These are phyloP conservation scores for Keithomyces neogunnii DNA, from an alignment of 2,329 filamentous ascomycete genomes.

Conservation along the genomic window DNA sequence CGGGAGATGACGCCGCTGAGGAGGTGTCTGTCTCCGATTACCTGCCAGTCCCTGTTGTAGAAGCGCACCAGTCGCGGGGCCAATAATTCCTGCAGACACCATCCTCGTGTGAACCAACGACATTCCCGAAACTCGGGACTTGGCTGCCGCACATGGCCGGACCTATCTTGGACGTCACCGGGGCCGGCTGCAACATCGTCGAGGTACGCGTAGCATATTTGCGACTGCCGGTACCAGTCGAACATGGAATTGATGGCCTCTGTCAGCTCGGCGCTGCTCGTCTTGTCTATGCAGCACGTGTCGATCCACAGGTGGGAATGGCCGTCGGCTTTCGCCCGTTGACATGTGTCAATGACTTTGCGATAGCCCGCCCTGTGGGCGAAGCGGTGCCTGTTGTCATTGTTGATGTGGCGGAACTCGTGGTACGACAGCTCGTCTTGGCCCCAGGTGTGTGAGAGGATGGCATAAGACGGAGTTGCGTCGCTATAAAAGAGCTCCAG, in stretches of 20 bases:
- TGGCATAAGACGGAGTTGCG: slow-evolving; percentile 6
- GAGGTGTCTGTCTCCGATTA: slow-evolving; percentile 15
- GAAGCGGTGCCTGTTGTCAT: slow-evolving; percentile 1
- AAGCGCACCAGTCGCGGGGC: slow-evolving; percentile 27
- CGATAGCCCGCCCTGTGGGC: background rate
- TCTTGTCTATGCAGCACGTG: slow-evolving; percentile 13
- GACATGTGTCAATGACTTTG: background rate
- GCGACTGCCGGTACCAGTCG: slow-evolving; percentile 7
- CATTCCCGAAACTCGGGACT: background rate
- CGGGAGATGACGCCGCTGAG: slow-evolving; percentile 11
- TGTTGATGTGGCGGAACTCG: background rate
- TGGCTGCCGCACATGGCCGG: background rate
- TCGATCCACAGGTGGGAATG: slow-evolving; percentile 10
- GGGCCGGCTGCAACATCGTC: background rate
- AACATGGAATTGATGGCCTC: slow-evolving; percentile 10
- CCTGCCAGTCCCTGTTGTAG: slow-evolving; percentile 18
- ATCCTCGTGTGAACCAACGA: slow-evolving; percentile 34
- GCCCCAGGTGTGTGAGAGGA: slow-evolving; percentile 12
- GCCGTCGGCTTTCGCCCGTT: background rate
- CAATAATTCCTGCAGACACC: slow-evolving; percentile 60
- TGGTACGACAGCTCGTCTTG: slow-evolving; percentile 7
- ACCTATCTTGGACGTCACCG: background rate
- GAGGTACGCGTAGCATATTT: slow-evolving; percentile 2
- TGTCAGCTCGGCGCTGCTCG: slow-evolving; percentile 2
- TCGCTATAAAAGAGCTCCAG: slow-evolving; percentile 3